Evolutionary conservation across 1,139 yeast species (phyloP), one percentile per base, ranked within the genome.

Genomic region (Tardiomyces digboiensis): DNA sequence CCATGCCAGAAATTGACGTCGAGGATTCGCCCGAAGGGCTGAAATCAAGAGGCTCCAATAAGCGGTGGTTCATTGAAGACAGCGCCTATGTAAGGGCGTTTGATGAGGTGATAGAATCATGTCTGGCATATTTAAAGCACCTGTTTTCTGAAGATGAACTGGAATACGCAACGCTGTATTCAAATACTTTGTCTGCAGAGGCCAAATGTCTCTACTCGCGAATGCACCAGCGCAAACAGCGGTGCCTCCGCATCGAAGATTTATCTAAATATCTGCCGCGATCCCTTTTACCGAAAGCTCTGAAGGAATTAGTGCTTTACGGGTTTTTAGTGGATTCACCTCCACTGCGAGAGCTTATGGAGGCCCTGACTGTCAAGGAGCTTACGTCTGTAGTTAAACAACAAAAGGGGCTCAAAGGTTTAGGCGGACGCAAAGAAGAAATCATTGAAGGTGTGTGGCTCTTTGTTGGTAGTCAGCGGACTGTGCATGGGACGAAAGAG

Each of bases 291-390:
- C 21, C 39, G n/a, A 26, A 16, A 2, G 29, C 36, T 5, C 21
- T 50, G 2, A 37, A 39, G 2, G 50, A 51, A 26, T 43, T 53
- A 2, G 26, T 42, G 2, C 41, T 19, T 7, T n/a, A 18, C 3
- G 20, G 29, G 6, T 52, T 54, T 54, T 23, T 53, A 2, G 20
- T n/a, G 13, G 39, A n/a, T 4, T 21, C 40, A 3, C 51, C 49
- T 6, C 41, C 43, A 2, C 29, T 48, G 26, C 22, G 21, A 3
- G 40, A 45, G 7, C 42, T 50, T 1, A 23, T 42, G 13, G 54
- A 50, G 12, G 53, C 50, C 4, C 51, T 53, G 2, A 36, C 49
- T 23, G 40, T 44, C n/a, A 44, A 38, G 16, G 56, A 53, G 41
- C 46, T 52, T 16, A 46, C 40, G 18, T 43, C 20, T 2, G 46